phyloP scores from a whole-genome alignment of 805 yeast genomes.

The Saccharomyces eubayanus region DNA sequence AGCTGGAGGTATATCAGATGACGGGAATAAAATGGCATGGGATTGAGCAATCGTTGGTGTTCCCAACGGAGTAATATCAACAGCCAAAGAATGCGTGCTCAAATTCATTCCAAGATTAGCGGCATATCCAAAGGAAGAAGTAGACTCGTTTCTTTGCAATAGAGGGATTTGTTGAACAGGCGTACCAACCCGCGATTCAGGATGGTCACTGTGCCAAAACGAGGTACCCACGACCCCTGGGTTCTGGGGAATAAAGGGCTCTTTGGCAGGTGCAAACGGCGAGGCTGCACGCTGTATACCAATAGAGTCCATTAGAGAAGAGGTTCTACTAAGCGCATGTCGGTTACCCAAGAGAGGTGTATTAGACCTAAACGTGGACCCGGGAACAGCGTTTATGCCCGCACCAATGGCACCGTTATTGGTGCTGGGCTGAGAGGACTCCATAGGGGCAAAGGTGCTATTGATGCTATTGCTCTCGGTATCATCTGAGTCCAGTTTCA shows the following conservation, averaged over 20 bases:
- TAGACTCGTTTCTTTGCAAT: neutral
- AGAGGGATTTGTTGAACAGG: neutral
- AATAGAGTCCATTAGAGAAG: constrained; percentile 21
- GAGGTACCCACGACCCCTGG: neutral
- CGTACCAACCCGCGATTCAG: neutral
- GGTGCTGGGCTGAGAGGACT: neutral
- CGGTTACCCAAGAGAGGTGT: neutral
- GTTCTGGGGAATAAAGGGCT: neutral
- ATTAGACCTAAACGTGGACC: neutral
- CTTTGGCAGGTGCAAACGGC: constrained; percentile 8
- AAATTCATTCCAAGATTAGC: neutral
- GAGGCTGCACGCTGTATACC: constrained; percentile 23
- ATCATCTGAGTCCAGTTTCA: neutral
- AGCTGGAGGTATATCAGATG: neutral
- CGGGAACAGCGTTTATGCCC: neutral
- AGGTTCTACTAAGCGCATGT: constrained; percentile 13
- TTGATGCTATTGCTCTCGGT: neutral
- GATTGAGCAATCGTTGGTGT: constrained; percentile 4
- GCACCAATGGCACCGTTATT: neutral
- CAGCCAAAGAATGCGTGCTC: neutral
- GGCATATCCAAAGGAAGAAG: neutral
- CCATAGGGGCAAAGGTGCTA: neutral
- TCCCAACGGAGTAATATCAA: neutral
- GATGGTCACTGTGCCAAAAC: neutral
- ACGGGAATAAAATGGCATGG: neutral